Conservation (phyloP, 1,139 yeast species). For the Saccharomyces hybrid region DNA sequence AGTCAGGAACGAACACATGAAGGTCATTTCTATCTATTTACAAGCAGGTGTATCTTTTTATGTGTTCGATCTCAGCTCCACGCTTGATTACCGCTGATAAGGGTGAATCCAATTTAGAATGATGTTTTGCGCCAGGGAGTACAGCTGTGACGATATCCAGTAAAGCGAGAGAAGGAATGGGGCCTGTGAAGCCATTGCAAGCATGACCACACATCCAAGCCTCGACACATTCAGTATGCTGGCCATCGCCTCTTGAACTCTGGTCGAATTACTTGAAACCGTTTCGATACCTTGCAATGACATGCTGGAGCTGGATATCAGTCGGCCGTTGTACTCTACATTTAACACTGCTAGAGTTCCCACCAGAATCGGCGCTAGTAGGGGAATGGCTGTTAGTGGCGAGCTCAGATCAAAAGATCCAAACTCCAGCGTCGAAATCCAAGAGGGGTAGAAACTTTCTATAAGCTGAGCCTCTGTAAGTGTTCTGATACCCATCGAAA, state of each 20-base stretch:
- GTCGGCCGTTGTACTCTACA: conserved; percentile 68
- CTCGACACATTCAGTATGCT: conserved; percentile 56
- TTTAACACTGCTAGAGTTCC: conserved; percentile 69
- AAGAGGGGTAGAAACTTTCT: conserved; percentile 11
- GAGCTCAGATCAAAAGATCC: conserved; percentile 28
- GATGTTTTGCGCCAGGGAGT: conserved; percentile 67
- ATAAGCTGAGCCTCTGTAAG: conserved; percentile 42
- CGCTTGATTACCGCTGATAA: conserved; percentile 8
- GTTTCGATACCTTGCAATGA: conserved; percentile 24
- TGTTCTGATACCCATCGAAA: conserved; percentile 69
- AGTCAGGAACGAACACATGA: neutral
- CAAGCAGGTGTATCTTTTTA: conserved; percentile 15
- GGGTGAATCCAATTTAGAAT: conserved; percentile 66
- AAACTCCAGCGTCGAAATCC: neutral
- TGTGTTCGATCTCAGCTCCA: neutral
- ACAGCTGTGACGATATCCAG: conserved; percentile 81
- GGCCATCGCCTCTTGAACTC: conserved; percentile 32
- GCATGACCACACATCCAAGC: conserved; percentile 67
- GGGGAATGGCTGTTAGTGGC: conserved; percentile 25
- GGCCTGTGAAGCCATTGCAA: conserved; percentile 81
- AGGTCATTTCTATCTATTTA: conserved; percentile 12
- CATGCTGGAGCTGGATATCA: conserved; percentile 38
- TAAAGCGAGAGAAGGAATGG: conserved; percentile 73
- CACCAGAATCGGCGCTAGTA: conserved; percentile 56
- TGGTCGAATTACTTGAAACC: conserved; percentile 18